Conservation (phyloP, 768 basidiomycete genomes). For the Macrolepiota fuliginosa region DNA sequence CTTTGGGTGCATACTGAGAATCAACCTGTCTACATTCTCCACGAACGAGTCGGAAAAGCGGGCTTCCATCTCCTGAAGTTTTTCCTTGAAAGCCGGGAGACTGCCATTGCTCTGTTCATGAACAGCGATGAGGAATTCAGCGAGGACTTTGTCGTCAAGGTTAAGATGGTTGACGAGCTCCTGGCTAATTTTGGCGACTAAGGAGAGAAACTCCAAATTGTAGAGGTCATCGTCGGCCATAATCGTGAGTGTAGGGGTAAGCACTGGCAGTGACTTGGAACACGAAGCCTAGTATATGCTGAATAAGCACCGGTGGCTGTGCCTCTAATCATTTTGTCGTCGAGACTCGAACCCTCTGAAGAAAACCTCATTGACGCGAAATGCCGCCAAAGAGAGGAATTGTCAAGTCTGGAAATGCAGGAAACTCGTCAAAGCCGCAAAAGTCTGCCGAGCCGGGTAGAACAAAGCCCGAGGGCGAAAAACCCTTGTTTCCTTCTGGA, state of each 20-base stretch:
- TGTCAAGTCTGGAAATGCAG: conserved; percentile 87
- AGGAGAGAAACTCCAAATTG: conserved; percentile 89
- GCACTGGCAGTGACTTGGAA: background rate
- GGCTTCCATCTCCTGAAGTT: conserved; percentile 74
- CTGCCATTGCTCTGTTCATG: conserved; percentile 79
- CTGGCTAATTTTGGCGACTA: conserved; percentile 89
- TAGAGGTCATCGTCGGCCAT: conserved; percentile 82
- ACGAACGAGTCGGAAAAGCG: conserved; percentile 89
- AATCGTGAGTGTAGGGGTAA: conserved; percentile 12
- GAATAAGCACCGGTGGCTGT: conserved; percentile 11
- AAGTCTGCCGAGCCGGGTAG: conserved; percentile 26
- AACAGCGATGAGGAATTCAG: conserved; percentile 91
- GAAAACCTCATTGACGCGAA: background rate
- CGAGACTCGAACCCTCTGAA: background rate
- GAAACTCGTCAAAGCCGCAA: conserved; percentile 69
- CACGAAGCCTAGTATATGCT: background rate
- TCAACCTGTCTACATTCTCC: conserved; percentile 91
- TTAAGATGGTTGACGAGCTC: conserved; percentile 88
- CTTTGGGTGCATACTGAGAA: conserved; percentile 93
- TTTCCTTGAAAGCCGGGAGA: conserved; percentile 75
- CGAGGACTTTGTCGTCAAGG: conserved; percentile 86
- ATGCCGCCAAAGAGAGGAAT: conserved; percentile 78
- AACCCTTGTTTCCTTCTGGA: conserved; percentile 72
- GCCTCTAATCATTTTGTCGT: background rate
- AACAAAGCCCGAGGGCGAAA: conserved; percentile 34